Percentiles rank a stretch among this genome's conserved stretches.
phyloP scores from a whole-genome alignment of 2,329 filamentous ascomycete genomes.

The Nothophaeocryptopus gaeumannii region DNA sequence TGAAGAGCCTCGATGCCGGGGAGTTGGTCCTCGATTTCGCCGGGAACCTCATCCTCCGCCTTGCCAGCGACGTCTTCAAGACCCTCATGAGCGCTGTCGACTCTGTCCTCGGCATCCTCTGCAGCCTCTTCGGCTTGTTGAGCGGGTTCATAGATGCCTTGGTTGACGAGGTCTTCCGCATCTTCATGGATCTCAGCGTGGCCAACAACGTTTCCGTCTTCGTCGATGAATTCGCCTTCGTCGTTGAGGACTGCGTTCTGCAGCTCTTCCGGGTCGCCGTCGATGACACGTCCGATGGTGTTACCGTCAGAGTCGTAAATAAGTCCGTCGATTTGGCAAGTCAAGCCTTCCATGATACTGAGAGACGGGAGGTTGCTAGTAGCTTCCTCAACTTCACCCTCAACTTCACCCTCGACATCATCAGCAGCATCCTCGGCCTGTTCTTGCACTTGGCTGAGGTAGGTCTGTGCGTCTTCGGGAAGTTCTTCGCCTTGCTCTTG shows the following conservation, averaged over 20 bases:
- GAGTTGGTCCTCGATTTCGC: conserved; percentile 48
- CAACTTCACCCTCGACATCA: conserved; percentile 32
- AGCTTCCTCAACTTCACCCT: conserved; percentile 29
- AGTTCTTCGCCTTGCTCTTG: conserved; percentile 38
- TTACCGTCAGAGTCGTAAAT: conserved; percentile 53
- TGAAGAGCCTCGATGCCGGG: conserved; percentile 52
- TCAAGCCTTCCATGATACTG: conserved; percentile 48
- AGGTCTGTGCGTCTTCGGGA: conserved; percentile 36
- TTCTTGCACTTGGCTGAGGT: conserved; percentile 28
- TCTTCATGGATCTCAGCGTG: conserved; percentile 51
- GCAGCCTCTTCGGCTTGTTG: conserved; percentile 41
- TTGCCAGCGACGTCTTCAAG: conserved; percentile 32
- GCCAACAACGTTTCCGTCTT: conserved; percentile 54
- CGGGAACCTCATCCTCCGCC: conserved; percentile 28
- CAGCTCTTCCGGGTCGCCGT: conserved; percentile 49
- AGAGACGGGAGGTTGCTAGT: conserved; percentile 43
- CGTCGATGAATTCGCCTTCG: conserved; percentile 55
- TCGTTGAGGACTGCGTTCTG: conserved; percentile 51
- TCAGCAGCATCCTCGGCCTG: conserved; percentile 28
- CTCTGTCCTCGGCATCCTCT: conserved; percentile 39
- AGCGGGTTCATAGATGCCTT: conserved; percentile 45
- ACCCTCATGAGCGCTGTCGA: conserved; percentile 36
- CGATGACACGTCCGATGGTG: conserved; percentile 47
- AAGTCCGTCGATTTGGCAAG: conserved; percentile 46
- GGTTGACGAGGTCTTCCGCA: conserved; percentile 41